Evolutionary conservation across 2,329 filamentous ascomycete genomes (phyloP).

Genomic region (Talaromyces rugulosus): DNA sequence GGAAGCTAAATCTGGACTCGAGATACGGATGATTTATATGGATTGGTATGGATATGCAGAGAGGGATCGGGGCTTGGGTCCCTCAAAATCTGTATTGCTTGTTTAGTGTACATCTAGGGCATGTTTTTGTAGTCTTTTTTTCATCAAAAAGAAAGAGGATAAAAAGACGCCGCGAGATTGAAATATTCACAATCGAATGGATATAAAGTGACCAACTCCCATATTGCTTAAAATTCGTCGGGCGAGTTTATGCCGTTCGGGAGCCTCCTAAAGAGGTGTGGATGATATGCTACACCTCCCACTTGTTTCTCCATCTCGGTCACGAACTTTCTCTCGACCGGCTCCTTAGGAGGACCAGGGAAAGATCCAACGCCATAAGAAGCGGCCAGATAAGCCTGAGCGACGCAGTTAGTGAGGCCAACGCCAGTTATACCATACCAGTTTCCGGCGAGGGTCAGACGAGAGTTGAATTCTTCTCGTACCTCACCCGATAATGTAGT

Average conservation of each 20-base stretch:
- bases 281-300: conserved; percentile 6
- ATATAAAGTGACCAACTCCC: background rate
- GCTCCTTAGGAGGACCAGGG: background rate
- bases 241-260: background rate
- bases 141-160: too few relatives aligned
- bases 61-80: background rate
- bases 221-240: background rate
- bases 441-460: conserved; percentile 59
- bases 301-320: conserved; percentile 4
- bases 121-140: background rate
- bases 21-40: background rate
- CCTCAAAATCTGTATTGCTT: background rate
- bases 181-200: background rate
- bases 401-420: conserved; percentile 53
- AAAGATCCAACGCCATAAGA: conserved; percentile 34
- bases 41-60: background rate
- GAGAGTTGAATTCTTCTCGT: conserved; percentile 53
- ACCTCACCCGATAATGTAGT: conserved; percentile 54
- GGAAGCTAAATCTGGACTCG: background rate
- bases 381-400: conserved; percentile 53
- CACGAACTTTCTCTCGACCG: background rate
- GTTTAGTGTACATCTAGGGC: background rate
- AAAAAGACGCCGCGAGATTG: background rate
- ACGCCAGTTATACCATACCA: conserved; percentile 50
- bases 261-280: background rate